Evolutionary conservation across 2,329 filamentous ascomycete genomes (phyloP).

Genomic region (Verticillium dahliae): DNA sequence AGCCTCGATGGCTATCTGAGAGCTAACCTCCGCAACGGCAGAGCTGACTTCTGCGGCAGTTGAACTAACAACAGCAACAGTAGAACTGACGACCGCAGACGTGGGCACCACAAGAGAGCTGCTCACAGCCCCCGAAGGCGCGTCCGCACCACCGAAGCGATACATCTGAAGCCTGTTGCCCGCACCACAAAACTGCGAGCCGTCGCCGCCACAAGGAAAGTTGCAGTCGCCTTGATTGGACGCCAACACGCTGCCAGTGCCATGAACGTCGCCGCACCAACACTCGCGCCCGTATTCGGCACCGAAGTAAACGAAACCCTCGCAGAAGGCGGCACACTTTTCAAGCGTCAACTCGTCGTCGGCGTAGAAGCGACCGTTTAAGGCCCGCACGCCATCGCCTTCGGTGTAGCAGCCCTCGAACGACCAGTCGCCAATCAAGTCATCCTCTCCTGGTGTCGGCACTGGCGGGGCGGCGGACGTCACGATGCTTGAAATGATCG

Average conservation of each 20-base stretch:
- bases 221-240: conserved; percentile 24
- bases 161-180: conserved; percentile 25
- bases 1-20: not conserved
- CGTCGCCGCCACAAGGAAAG: conserved; percentile 23
- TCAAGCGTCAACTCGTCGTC: conserved; percentile 28
- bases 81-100: not conserved
- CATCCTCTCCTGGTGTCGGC: conserved; percentile 17
- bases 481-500: not conserved
- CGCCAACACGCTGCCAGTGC: conserved; percentile 18
- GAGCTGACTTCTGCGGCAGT: not conserved
- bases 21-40: not conserved
- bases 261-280: conserved; percentile 28
- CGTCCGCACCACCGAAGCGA: not conserved
- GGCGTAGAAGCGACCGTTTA: conserved; percentile 19
- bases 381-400: conserved; percentile 20
- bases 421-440: conserved; percentile 18
- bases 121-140: not conserved
- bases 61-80: not conserved
- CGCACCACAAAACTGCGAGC: conserved; percentile 26
- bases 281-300: conserved; percentile 29
- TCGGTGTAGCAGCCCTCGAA: conserved; percentile 32
- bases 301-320: conserved; percentile 22
- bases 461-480: not conserved
- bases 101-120: not conserved
- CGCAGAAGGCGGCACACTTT: conserved; percentile 21